A percentile compares a stretch with the other conserved stretches of the same genome.
phyloP scores from a whole-genome alignment of 257 asterid genomes.

The Solanum paucissectum region DNA sequence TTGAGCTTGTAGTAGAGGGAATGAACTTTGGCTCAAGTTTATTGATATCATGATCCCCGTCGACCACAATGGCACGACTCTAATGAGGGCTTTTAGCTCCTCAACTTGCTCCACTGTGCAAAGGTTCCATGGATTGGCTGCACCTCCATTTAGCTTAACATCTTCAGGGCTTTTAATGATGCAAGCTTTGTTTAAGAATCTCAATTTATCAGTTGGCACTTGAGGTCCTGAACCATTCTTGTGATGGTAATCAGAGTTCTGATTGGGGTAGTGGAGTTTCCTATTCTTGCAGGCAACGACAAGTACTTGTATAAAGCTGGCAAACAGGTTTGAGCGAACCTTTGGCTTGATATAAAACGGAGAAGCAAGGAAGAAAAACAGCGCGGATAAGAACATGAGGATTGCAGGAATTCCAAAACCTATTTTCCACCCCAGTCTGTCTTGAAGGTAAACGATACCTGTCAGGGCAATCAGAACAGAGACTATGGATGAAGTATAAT shows the following conservation, averaged over 20 bases:
- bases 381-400: constrained; percentile 35
- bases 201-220: constrained; percentile 21
- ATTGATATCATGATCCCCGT: neutral
- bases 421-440: constrained; percentile 45
- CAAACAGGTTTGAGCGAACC: constrained; percentile 29
- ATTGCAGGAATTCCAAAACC: constrained; percentile 57
- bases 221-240: constrained; percentile 23
- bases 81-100: constrained; percentile 23
- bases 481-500: constrained; percentile 36
- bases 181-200: constrained; percentile 27
- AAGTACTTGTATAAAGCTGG: constrained; percentile 29
- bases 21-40: constrained; percentile 2
- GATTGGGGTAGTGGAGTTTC: constrained; percentile 8
- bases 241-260: constrained; percentile 19
- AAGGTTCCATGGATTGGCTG: constrained; percentile 18
- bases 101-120: constrained; percentile 25
- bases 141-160: constrained; percentile 9
- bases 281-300: constrained; percentile 41
- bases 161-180: constrained; percentile 8
- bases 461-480: constrained; percentile 46
- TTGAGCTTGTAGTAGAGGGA: constrained; percentile 1
- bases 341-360: constrained; percentile 29
- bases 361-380: constrained; percentile 36
- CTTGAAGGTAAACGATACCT: constrained; percentile 53
- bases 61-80: constrained; percentile 22